Evolutionary conservation across 2,329 filamentous ascomycete genomes (phyloP), one percentile per base, ranked within the genome.

Genomic region (Colletotrichum sp.): DNA sequence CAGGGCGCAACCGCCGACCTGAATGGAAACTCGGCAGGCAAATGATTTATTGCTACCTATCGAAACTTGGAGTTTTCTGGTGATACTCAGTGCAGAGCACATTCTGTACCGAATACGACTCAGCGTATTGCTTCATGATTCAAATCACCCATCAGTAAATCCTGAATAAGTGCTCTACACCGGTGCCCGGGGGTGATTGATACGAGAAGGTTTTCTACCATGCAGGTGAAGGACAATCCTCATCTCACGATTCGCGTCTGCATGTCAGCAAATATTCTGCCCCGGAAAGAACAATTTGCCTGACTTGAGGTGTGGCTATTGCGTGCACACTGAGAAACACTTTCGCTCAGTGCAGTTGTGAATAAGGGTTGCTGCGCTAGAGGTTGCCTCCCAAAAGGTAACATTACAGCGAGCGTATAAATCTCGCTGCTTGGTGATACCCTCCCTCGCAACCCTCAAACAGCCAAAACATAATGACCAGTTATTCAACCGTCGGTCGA

Each of bases 291-390:
- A 2, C 2, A 7, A 7, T 2, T 12, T 49, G 39, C 9, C 44
- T 49, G 44, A 49, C 44, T 49, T 49, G 44, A 49, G 2, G 18
- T 1, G 44, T 12, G 44, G 9, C 2, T 4, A 5, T 49, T n/a
- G 39, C 9, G 9, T n/a, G 0, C 18, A 6, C 6, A 0, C 9
- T 0, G 3, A 21, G 18, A 0, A 49, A 3, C 39, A 12, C 18
- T 9, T 9, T 49, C 39, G 2, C 18, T 0, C 39, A 21, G 1
- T n/a, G 9, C 9, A 2, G 39, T 49, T 49, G 39, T 0, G 18
- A 49, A 7, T 6, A 1, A 49, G 5, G 9, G 2, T 7, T n/a
- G 39, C 3, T 49, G 39, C 39, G 3, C 18, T 49, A 1, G 10
- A 49, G 18, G 6, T 49, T 49, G 44, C 0, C 6, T 49, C 44